Percentiles rank a stretch among this genome's conserved stretches.
Conservation (phyloP, 768 basidiomycete genomes). For the Astraeus odoratus region DNA sequence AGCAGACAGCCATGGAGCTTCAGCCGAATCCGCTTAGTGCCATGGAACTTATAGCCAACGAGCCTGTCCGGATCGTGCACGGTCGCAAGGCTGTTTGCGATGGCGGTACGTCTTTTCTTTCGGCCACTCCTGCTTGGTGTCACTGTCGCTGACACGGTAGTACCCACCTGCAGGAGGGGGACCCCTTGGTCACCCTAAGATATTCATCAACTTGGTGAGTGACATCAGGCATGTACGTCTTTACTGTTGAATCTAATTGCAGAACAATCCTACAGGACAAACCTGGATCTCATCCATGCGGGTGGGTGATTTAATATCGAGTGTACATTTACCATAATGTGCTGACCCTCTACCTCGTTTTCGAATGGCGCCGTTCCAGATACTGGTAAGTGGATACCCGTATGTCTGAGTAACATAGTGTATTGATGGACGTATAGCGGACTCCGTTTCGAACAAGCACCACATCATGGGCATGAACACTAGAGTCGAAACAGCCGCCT, state of each 20-base stretch:
- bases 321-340: constrained; percentile 3
- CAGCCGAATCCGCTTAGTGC: constrained; percentile 90
- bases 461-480: constrained; percentile 57
- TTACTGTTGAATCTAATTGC: not conserved
- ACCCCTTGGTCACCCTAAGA: constrained; percentile 92
- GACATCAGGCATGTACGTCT: too few species aligned
- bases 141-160: constrained; percentile 2
- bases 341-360: constrained; percentile 1
- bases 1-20: constrained; percentile 81
- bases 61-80: constrained; percentile 77
- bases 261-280: constrained; percentile 55
- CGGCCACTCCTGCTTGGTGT: not conserved
- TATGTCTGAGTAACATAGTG: not conserved
- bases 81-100: constrained; percentile 89
- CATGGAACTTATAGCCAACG: constrained; percentile 81
- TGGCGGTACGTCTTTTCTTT: constrained; percentile 63
- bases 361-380: constrained; percentile 22
- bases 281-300: constrained; percentile 80
- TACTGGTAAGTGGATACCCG: constrained; percentile 38
- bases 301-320: constrained; percentile 52
- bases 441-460: constrained; percentile 82
- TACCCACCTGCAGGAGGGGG: constrained; percentile 63
- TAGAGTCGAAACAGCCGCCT: constrained; percentile 5
- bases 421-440: constrained; percentile 46
- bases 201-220: constrained; percentile 90